Conservation (phyloP, 208 protist species). For the Acanthamoeba healyi region DNA sequence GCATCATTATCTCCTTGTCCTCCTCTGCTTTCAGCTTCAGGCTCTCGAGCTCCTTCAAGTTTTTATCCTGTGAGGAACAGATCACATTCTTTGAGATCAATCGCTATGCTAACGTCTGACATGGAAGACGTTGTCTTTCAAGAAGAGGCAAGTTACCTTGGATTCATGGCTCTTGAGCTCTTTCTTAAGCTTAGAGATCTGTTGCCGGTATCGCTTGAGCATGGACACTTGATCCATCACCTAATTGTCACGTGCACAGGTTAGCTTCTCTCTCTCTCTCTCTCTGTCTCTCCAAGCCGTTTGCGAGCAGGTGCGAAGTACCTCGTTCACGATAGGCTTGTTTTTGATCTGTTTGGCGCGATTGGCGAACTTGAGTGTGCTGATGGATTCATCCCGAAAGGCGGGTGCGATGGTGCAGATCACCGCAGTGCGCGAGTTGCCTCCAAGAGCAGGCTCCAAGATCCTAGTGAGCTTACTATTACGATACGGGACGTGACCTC, state of each 20-base stretch:
- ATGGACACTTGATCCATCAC: conserved; percentile 79
- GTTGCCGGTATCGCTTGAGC: conserved; percentile 75
- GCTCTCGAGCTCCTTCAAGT: conserved; percentile 41
- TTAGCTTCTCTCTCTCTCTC: conserved; percentile 62
- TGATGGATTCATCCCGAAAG: conserved; percentile 72
- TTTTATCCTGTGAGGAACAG: conserved; percentile 17
- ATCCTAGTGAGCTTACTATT: conserved; percentile 92
- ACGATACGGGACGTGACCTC: conserved; percentile 90
- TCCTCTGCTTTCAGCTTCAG: conserved; percentile 66
- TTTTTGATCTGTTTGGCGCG: conserved; percentile 90
- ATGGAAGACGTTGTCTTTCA: no score
- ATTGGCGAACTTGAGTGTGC: conserved; percentile 90
- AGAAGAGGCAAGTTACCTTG: conserved; percentile 19
- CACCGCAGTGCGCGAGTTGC: conserved; percentile 89
- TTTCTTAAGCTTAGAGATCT: conserved; percentile 77
- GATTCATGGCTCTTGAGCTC: conserved; percentile 62
- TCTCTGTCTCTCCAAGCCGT: not conserved
- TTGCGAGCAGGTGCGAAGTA: not conserved
- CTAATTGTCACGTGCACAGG: conserved; percentile 87
- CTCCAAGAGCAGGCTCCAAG: conserved; percentile 88
- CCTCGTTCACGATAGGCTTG: conserved; percentile 90
- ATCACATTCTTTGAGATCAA: no score
- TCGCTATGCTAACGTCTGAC: no score
- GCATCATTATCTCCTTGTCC: conserved; percentile 71
- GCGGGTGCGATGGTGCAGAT: conserved; percentile 89